Conservation (phyloP, 352 stramenopile genomes). For the Phytophthora podocarpi region DNA sequence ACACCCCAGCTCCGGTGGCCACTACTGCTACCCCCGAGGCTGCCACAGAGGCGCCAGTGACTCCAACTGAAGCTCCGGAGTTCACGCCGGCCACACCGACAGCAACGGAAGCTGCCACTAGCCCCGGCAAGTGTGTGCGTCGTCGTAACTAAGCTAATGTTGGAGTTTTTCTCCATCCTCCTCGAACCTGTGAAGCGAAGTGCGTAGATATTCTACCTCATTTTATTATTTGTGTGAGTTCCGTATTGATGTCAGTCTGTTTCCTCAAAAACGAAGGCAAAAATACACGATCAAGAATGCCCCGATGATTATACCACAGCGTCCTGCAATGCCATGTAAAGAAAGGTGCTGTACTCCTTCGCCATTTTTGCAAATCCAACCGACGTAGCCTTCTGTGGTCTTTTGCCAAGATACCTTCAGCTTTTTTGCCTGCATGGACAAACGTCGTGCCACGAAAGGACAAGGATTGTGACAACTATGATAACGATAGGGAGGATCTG, state of each 20-base stretch:
- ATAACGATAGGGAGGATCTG: too few species aligned
- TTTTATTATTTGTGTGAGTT: too few species aligned
- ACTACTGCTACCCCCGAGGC: too few species aligned
- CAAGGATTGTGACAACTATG: not conserved
- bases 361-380: constrained; percentile 4
- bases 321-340: constrained; percentile 17
- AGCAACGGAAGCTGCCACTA: not conserved
- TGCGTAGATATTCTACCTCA: too few species aligned
- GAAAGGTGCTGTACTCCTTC: too few species aligned
- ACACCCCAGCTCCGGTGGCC: too few species aligned
- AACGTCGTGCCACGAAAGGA: too few species aligned
- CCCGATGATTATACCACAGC: not conserved
- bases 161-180: too few species aligned
- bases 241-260: constrained; percentile 4
- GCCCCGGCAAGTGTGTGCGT: constrained; percentile 19
- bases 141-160: constrained; percentile 6
- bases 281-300: not conserved
- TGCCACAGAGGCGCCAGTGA: too few species aligned
- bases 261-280: not conserved
- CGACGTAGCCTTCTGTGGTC: constrained; percentile 3
- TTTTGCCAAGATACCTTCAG: too few species aligned
- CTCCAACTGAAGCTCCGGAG: not conserved
- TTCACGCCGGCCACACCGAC: not conserved
- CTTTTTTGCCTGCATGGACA: not conserved
- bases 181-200: too few species aligned